Evolutionary conservation across 2,329 filamentous ascomycete genomes (phyloP).

Genomic region (Herpotrichia juniperi): DNA sequence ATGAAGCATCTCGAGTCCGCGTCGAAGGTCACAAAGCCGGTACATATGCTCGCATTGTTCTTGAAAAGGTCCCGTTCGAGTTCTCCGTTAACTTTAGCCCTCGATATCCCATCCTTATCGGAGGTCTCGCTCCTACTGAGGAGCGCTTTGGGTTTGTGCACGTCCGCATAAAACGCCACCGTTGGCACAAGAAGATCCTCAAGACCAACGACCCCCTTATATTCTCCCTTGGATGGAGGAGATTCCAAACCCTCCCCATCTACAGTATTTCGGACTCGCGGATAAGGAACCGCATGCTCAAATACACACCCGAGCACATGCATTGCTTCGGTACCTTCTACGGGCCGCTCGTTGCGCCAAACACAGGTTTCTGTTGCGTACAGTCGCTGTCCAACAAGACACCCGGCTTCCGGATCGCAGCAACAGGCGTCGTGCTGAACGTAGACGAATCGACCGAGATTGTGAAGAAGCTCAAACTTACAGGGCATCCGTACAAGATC

Average conservation of each 20-base stretch:
- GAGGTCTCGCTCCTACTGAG: conserved; percentile 90
- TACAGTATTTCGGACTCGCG: conserved; percentile 96
- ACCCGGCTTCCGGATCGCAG: conserved; percentile 91
- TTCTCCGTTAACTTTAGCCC: conserved; percentile 85
- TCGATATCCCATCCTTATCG: conserved; percentile 82
- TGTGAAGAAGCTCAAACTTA: conserved; percentile 98
- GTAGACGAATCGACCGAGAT: conserved; percentile 97
- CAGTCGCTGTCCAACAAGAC: conserved; percentile 85
- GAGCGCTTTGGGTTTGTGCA: conserved; percentile 96
- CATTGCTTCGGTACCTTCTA: conserved; percentile 98
- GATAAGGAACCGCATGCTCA: conserved; percentile 94
- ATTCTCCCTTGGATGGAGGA: conserved; percentile 93
- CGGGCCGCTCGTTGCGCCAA: conserved; percentile 91
- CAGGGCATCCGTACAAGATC: conserved; percentile 92
- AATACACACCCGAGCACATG: conserved; percentile 99
- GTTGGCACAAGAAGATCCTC: conserved; percentile 99
- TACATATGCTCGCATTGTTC: conserved; percentile 88
- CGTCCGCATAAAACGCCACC: conserved; percentile 93
- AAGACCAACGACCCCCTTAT: conserved; percentile 98
- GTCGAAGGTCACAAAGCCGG: conserved; percentile 93
- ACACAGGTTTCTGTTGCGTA: conserved; percentile 93
- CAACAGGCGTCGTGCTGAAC: conserved; percentile 89
- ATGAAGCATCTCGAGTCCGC: conserved; percentile 79
- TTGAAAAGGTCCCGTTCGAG: conserved; percentile 88
- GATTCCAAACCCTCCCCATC: conserved; percentile 90